Percentiles rank a stretch among this genome's conserved stretches.
Conservation (phyloP, 2,329 filamentous ascomycete genomes). For the Xylaria sp. region DNA sequence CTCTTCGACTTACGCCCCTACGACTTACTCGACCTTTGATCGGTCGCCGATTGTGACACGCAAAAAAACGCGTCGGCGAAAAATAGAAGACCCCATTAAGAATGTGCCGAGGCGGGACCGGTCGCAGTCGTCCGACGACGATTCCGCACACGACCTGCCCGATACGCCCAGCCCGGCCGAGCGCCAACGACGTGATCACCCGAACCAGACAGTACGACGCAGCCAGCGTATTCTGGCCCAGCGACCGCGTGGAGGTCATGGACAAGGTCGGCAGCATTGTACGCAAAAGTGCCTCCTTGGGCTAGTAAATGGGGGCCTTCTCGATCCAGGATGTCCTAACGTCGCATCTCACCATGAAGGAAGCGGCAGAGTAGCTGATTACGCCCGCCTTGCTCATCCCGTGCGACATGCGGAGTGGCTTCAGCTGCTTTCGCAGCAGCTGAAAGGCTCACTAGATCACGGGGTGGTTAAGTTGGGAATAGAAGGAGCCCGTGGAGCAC, state of each 20-base stretch:
- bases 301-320: conserved; percentile 14
- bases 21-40: not conserved
- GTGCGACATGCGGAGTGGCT: conserved; percentile 42
- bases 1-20: not conserved
- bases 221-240: conserved; percentile 40
- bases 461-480: conserved; percentile 47
- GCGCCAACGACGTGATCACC: conserved; percentile 19
- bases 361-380: not conserved
- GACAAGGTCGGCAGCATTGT: conserved; percentile 25
- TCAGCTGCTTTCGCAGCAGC: conserved; percentile 49
- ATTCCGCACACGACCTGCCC: conserved; percentile 29
- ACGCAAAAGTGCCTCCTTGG: conserved; percentile 28
- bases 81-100: not conserved
- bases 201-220: conserved; percentile 32
- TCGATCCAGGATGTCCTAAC: conserved; percentile 19
- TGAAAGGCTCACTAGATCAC: conserved; percentile 47
- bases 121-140: conserved; percentile 31
- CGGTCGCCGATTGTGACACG: not conserved
- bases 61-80: conserved; percentile 6
- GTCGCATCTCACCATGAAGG: conserved; percentile 11
- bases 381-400: not conserved
- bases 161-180: conserved; percentile 31
- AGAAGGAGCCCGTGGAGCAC: conserved; percentile 52
- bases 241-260: conserved; percentile 19
- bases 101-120: conserved; percentile 2